phyloP scores from a whole-genome alignment of 1,284 basidiomycete species.

The Sanghuangporus sanghuang region DNA sequence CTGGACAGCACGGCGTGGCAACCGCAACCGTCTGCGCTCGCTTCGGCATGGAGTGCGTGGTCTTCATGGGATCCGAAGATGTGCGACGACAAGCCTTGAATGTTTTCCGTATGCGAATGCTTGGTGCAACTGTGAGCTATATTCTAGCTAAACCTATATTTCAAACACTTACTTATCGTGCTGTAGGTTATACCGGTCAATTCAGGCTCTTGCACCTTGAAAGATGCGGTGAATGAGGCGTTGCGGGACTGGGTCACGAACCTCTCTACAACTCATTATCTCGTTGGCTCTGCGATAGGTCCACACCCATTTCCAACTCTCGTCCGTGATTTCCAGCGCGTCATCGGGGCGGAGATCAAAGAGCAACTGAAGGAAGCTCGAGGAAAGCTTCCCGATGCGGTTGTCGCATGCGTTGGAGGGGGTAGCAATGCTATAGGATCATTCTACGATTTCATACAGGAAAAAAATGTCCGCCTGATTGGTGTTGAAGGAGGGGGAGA shows the following conservation, averaged over 20 bases:
- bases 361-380: conserved; percentile 69
- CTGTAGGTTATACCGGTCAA: conserved; percentile 85
- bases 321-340: conserved; percentile 95
- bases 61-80: conserved; percentile 99
- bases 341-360: conserved; percentile 96
- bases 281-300: conserved; percentile 95
- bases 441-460: conserved; percentile 91
- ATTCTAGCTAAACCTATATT: neutral
- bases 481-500: conserved; percentile 97
- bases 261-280: conserved; percentile 89
- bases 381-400: conserved; percentile 88
- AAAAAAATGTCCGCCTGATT: conserved; percentile 77
- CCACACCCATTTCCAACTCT: conserved; percentile 99
- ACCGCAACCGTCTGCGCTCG: conserved; percentile 97
- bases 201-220: conserved; percentile 92
- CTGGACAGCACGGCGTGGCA: conserved; percentile 98
- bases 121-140: conserved; percentile 75
- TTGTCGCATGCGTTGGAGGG: conserved; percentile 97
- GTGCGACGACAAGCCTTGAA: conserved; percentile 93
- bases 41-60: conserved; percentile 92
- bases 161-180: neutral
- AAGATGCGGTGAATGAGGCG: conserved; percentile 97
- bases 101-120: conserved; percentile 97
- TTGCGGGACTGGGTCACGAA: conserved; percentile 99
- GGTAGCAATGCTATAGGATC: conserved; percentile 97